phyloP scores from a whole-genome alignment of 345 rosid genomes.

The Barbarea vulgaris region DNA sequence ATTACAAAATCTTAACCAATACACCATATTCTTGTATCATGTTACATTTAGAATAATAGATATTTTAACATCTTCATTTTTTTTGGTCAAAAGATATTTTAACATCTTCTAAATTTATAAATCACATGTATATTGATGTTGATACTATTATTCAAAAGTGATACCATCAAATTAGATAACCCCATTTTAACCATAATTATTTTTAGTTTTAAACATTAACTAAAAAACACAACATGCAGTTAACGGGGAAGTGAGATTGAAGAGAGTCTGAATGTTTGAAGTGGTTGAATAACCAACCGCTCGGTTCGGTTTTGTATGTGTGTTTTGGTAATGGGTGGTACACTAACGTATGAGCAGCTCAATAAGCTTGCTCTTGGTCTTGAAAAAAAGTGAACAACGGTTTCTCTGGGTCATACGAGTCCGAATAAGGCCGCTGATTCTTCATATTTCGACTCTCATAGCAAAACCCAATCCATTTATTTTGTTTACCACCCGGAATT shows the following conservation, averaged over 20 bases:
- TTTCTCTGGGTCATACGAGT: conserved; percentile 33
- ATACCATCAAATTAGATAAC: not conserved
- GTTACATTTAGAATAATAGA: not conserved
- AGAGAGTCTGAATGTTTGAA: conserved; percentile 29
- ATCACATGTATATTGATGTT: not conserved
- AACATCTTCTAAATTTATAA: not conserved
- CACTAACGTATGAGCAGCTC: conserved; percentile 41
- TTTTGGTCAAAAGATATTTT: not conserved
- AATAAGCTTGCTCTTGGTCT: conserved; percentile 36
- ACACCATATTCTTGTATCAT: not conserved
- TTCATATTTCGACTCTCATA: conserved; percentile 24
- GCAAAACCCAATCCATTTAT: conserved; percentile 22
- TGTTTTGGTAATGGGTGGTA: conserved; percentile 79
- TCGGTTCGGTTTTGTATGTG: conserved; percentile 56
- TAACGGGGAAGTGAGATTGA: not conserved
- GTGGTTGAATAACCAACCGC: conserved; percentile 58
- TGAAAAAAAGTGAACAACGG: conserved; percentile 6
- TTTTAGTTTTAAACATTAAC: not conserved
- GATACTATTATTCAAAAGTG: not conserved
- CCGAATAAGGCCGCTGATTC: conserved; percentile 18
- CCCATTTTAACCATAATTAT: not conserved
- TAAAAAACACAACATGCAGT: not conserved
- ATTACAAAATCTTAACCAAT: not conserved
- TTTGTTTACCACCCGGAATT: conserved; percentile 26
- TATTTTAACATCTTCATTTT: not conserved